Base-by-base conservation (phyloP, 2,329 filamentous ascomycete genomes). In the Clarireedia monteithiana region DNA sequence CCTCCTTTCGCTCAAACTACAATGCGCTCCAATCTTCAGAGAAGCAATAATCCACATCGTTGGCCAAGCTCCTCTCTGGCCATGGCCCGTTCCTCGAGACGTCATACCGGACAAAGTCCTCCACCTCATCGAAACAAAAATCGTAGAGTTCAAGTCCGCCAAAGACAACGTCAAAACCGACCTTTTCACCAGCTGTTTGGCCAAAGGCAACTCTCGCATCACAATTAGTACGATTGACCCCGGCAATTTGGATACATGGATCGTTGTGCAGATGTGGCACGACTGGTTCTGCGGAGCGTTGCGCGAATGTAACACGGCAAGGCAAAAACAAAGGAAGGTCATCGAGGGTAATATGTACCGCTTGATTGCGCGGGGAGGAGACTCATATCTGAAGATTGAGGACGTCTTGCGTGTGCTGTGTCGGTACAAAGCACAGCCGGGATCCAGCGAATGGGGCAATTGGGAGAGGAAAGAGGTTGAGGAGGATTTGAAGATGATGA, bases 41-140 rank as follows among this genome's bases (percentile, higher is more conserved):
- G 64, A 67, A 52, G 59, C 61, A 5, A 44, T 64, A 1, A 56
- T 67, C 4, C 66, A 67, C 17, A 58, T 66, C 20, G 61, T 65
- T 1, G 64, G 62, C 6, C 55, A 55, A 44, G 45, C n/a, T 27
- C 61, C 60, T 4, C n/a, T 38, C n/a, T 64, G 60, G 58, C 57
- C 59, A 27, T 60, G 53, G 50, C 44, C 47, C 9, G 55, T 48
- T 7, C 34, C 27, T 1, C 24, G 42, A 27, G 26, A 34, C 4
- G 20, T 42, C 10, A 4, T 59, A 9, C 38, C 34, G 20, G 2
- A n/a, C 0, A n/a, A 24, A 9, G n/a, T 59, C 3, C 12, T 24
- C 6, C 17, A 49, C 0, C 23, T 66, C 3, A 54, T 66, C 12
- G 24, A 58, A 1, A 44, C 38, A 4, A 66, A 65, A 47, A n/a